Evolutionary conservation across 768 basidiomycete genomes (phyloP), one percentile per base, ranked within the genome.

Genomic region (Kockovaella imperatae): DNA sequence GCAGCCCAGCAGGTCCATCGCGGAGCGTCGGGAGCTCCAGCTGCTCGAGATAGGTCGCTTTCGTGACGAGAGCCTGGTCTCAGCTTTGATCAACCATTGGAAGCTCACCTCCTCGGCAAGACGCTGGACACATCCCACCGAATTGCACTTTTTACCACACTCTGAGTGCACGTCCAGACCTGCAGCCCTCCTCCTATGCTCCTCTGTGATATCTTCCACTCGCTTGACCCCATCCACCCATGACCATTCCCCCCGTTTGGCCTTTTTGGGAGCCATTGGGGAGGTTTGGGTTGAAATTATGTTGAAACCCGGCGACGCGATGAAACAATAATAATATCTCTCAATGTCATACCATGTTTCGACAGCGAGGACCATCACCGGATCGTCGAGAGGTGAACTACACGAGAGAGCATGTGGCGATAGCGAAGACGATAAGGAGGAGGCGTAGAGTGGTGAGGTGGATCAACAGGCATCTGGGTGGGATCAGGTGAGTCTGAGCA

Each of bases 71-170:
- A n/a, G n/a, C n/a, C n/a, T n/a, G n/a, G n/a, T n/a, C n/a, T n/a
- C n/a, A 47, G 35, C 52, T 54, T 18, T n/a, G 15, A 14, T 45
- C 15, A 29, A 20, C 7, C 42, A 35, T 43, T 24, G n/a, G 50
- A 79, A 74, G 66, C 86, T 83, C 84, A 88, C 93, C 54, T 76
- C 75, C 23, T 83, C 81, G 60, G 87, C 87, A 4, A 87, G 87
- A 25, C 95, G 73, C 72, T 87, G 82, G 67, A 90, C 93, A 45
- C 91, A 74, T 69, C 93, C 95, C 43, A 83, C 80, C 7, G 87
- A 85, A 62, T 89, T 91, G 41, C 71, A 70, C 58, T 78, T 82
- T 43, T 55, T 24, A 28, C 35, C 5, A 45, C 47, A 42, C 69
- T 68, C 1, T 18, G 17, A 15, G 36, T 3, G 20, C 47, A 4